Percentiles rank a stretch among this genome's conserved stretches.
These are phyloP conservation scores for Cyberlindnera petersonii DNA, from an alignment of 805 yeast species.

Conservation along the genomic window DNA sequence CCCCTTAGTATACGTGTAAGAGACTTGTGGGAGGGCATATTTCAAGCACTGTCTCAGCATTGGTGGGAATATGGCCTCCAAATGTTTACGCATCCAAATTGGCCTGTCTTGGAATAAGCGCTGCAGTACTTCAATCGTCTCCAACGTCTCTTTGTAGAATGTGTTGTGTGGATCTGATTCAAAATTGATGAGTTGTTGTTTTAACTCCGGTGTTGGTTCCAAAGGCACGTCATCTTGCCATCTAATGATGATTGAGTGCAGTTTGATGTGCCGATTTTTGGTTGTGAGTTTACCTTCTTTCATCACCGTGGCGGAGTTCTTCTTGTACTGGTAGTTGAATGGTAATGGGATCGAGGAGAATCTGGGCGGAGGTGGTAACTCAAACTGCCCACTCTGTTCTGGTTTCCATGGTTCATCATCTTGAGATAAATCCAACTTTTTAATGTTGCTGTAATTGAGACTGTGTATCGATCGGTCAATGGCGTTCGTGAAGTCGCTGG, in stretches of 20 bases:
- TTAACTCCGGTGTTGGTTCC: conserved; percentile 47
- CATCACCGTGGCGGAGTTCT: conserved; percentile 55
- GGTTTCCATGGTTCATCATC: conserved; percentile 36
- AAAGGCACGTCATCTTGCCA: conserved; percentile 47
- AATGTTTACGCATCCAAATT: conserved; percentile 78
- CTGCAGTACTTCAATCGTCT: conserved; percentile 29
- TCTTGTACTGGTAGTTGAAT: conserved; percentile 69
- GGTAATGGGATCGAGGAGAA: conserved; percentile 77
- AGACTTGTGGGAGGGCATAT: conserved; percentile 78
- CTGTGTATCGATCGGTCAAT: conserved; percentile 38
- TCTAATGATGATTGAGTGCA: conserved; percentile 51
- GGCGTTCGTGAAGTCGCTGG: conserved; percentile 45
- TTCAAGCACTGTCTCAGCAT: conserved; percentile 46
- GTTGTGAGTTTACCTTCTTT: conserved; percentile 46
- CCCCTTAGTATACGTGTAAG: conserved; percentile 80
- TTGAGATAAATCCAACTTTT: conserved; percentile 32
- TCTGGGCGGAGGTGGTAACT: conserved; percentile 82
- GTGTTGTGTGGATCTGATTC: conserved; percentile 31
- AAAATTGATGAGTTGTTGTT: conserved; percentile 38
- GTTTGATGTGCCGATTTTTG: conserved; percentile 42
- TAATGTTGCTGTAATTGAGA: conserved; percentile 41
- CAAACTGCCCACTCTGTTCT: conserved; percentile 31
- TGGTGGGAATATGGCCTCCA: conserved; percentile 50
- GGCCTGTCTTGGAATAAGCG: conserved; percentile 67
- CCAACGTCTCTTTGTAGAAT: conserved; percentile 27